Evolutionary conservation across 2,329 filamentous ascomycete species (phyloP), one percentile per base, ranked within the genome.

Genomic region (Aquanectria penicillioides): DNA sequence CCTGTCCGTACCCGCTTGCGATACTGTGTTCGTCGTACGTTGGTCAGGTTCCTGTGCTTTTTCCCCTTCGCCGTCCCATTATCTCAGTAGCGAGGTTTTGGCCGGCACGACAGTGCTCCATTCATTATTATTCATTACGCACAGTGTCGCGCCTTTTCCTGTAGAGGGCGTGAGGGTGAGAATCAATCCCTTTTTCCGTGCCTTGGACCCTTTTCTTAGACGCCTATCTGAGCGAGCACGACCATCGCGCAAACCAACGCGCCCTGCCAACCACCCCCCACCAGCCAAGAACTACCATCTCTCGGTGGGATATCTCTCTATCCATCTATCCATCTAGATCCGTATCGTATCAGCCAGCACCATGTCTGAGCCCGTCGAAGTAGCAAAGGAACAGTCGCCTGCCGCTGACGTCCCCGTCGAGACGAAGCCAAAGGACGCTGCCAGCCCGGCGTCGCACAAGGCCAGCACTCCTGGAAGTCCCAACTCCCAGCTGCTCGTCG

Each of bases 401-500:
- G 36, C 18, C 12, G 18, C 51, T 26, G n/a, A n/a, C n/a, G n/a
- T n/a, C n/a, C n/a, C n/a, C n/a, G n/a, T n/a, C n/a, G n/a, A n/a
- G n/a, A n/a, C n/a, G n/a, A 47, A 12, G n/a, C 28, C 25, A 33
- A 56, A 28, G 44, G 48, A 46, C 15, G 22, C 49, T 8, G 33
- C 36, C 2, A 57, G 55, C 28, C 17, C 1, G 26, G 52, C 5
- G 41, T 53, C 6, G 59, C 50, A 10, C 57, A 49, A 49, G 23
- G 33, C 10, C 23, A 28, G 3, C 33, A n/a, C 10, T 34, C 46
- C 23, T 18, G 20, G n/a, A 12, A 49, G 51, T 9, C 40, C 51
- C 1, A 41, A 68, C 13, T 40, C 18, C 13, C 55, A 53, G 15
- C 11, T 51, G 1, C 43, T 68, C 3, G 59, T 56, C 8, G 63